Evolutionary conservation across 805 yeast species (phyloP), one percentile per base, ranked within the genome.

Genomic region (Metschnikowia arizonensis): DNA sequence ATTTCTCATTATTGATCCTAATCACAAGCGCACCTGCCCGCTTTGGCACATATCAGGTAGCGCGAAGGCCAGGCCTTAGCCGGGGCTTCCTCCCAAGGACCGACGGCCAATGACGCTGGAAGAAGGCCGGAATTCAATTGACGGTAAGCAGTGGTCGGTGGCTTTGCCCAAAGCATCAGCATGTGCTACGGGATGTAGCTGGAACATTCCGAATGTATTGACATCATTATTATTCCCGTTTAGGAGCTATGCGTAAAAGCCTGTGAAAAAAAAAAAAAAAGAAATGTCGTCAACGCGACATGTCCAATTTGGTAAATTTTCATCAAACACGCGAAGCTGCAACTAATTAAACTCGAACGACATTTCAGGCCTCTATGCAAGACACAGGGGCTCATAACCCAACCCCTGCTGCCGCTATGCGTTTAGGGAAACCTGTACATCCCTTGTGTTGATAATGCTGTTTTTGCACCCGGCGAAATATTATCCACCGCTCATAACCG

Each of bases 281-380:
- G n/a, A n/a, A 37, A 18, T 37, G 38, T 23, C 38, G 38, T 24
- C 25, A 19, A 4, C 14, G 9, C 40, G 24, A 29, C 40, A 19
- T 29, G 19, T n/a, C 40, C 25, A 5, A 9, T 37, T 18, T n/a
- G 18, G 34, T 12, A 5, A 5, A 28, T 18, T 4, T 10, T 32
- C 25, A n/a, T 37, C n/a, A 37, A 18, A 14, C 40, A 33, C 32
- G 33, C 40, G 7, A 32, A 26, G 32, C 30, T 37, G 40, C 33
- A 24, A 37, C 26, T 28, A 18, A 37, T 37, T 12, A 37, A 37
- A 5, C 21, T 33, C 18, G 33, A 10, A 21, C 40, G 40, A 26
- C 40, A 28, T 37, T 37, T 1, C 1, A 12, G 14, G 5, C 11
- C 2, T 14, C 4, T 37, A 28, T 18, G 33, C 33, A 37, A 15